phyloP scores from a whole-genome alignment of 805 yeast species.

The Saccharomycopsis capsularis region DNA sequence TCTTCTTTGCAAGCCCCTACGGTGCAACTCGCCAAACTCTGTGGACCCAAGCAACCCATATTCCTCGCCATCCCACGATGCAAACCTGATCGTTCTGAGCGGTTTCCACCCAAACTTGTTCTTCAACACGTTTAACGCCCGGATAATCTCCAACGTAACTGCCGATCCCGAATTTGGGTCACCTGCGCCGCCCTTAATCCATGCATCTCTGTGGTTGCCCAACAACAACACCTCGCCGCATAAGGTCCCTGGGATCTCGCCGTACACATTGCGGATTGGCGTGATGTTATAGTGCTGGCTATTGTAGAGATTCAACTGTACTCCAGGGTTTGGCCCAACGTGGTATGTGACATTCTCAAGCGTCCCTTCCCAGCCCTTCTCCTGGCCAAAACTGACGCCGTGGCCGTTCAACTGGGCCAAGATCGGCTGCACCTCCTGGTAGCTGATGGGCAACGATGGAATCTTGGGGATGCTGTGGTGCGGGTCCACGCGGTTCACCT shows the following conservation, averaged over 20 bases:
- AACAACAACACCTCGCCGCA: slow-evolving; percentile 50
- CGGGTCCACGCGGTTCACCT: slow-evolving; percentile 45
- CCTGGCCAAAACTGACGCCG: slow-evolving; percentile 40
- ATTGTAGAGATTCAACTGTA: slow-evolving; percentile 47
- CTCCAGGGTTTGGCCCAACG: slow-evolving; percentile 43
- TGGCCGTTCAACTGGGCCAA: slow-evolving; percentile 50
- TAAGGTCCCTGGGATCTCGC: slow-evolving; percentile 47
- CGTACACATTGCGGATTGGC: slow-evolving; percentile 59
- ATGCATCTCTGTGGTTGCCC: slow-evolving; percentile 77
- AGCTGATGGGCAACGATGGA: slow-evolving; percentile 66
- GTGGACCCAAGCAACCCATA: slow-evolving; percentile 70
- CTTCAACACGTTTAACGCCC: slow-evolving; percentile 46
- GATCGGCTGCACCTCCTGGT: slow-evolving; percentile 56
- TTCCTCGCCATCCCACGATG: slow-evolving; percentile 81
- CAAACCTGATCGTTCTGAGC: slow-evolving; percentile 57
- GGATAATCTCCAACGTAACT: slow-evolving; percentile 53
- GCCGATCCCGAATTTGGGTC: slow-evolving; percentile 78
- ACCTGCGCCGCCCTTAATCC: slow-evolving; percentile 74
- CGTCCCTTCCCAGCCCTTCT: slow-evolving; percentile 41
- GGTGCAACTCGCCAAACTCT: slow-evolving; percentile 64
- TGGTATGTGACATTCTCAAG: slow-evolving; percentile 40
- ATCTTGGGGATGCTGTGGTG: slow-evolving; percentile 48
- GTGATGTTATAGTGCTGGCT: slow-evolving; percentile 55
- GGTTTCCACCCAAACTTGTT: slow-evolving; percentile 53
- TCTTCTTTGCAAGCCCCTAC: slow-evolving; percentile 36